phyloP scores from a whole-genome alignment of 2,329 filamentous ascomycete species.

The Aspergillus hortae region DNA sequence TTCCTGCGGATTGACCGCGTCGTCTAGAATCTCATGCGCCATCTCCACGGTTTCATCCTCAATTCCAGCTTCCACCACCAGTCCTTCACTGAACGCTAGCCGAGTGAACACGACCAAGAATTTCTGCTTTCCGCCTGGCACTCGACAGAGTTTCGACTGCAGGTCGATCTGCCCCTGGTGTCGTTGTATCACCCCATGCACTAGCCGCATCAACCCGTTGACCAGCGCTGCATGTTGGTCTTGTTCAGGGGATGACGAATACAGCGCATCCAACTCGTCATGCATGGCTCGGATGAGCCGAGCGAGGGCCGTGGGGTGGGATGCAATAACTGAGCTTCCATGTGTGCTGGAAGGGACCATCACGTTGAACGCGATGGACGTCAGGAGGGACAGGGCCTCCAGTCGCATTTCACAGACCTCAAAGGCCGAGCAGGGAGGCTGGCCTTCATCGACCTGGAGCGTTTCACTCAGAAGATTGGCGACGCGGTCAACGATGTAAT shows the following conservation, averaged over 20 bases:
- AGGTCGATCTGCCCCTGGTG: constrained; percentile 66
- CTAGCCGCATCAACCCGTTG: constrained; percentile 58
- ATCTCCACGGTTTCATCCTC: constrained; percentile 74
- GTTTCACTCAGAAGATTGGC: constrained; percentile 56
- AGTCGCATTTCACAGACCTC: constrained; percentile 43
- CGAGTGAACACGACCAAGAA: constrained; percentile 77
- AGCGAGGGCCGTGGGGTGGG: constrained; percentile 67
- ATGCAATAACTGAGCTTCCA: constrained; percentile 61
- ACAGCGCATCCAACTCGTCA: constrained; percentile 63
- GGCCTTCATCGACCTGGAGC: constrained; percentile 44
- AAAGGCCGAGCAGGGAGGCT: constrained; percentile 34
- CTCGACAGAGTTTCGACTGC: constrained; percentile 65
- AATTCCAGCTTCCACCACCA: constrained; percentile 72
- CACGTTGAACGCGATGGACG: constrained; percentile 38
- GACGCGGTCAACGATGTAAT: constrained; percentile 54
- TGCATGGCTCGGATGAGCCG: constrained; percentile 72
- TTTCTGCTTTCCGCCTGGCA: constrained; percentile 72
- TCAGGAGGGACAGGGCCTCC: constrained; percentile 43
- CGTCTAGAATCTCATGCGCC: constrained; percentile 77
- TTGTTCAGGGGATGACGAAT: constrained; percentile 47
- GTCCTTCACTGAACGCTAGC: constrained; percentile 78
- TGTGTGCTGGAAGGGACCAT: constrained; percentile 59
- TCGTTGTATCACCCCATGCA: constrained; percentile 56
- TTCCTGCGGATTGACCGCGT: constrained; percentile 76
- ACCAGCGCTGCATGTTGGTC: constrained; percentile 51